Evolutionary conservation across 2,329 filamentous ascomycete genomes (phyloP).

Genomic region (Pestalotiopsis fici): DNA sequence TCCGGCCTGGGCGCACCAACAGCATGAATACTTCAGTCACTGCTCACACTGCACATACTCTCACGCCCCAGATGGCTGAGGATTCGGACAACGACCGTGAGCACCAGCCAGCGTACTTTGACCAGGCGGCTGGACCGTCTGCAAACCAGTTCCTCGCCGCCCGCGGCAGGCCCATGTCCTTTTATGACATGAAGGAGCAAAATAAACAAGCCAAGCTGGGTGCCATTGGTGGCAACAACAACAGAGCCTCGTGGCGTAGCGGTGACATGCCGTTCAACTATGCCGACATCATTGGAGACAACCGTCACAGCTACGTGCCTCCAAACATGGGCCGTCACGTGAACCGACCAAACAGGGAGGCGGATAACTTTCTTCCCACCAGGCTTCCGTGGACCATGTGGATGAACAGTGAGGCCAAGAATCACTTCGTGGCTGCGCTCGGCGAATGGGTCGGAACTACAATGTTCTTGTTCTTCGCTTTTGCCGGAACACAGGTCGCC

Average conservation of each 20-base stretch:
- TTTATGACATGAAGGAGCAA: conserved; percentile 18
- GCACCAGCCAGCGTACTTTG: conserved; percentile 1
- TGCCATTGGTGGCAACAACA: not conserved
- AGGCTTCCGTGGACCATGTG: conserved; percentile 44
- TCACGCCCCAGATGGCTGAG: not conserved
- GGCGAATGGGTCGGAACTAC: conserved; percentile 42
- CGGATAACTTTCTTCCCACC: conserved; percentile 22
- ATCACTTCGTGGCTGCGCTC: conserved; percentile 37
- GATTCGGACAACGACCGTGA: conserved; percentile 3
- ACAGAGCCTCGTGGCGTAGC: conserved; percentile 12
- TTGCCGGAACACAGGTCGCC: conserved; percentile 40
- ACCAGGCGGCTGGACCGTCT: not conserved
- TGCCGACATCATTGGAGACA: conserved; percentile 15
- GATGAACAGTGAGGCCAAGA: conserved; percentile 49
- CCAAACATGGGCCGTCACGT: conserved; percentile 11
- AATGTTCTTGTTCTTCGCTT: conserved; percentile 45
- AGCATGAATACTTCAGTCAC: conserved; percentile 5
- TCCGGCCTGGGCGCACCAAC: not conserved
- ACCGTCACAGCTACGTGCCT: conserved; percentile 13
- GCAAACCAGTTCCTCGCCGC: conserved; percentile 11
- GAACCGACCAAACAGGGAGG: not conserved
- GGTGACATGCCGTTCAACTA: conserved; percentile 17
- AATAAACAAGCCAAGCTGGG: conserved; percentile 3
- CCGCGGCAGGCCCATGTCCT: conserved; percentile 15
- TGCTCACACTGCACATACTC: not conserved